Evolutionary conservation across 163 green algal species (phyloP).

Genomic region (Trebouxia gelatinosa): DNA sequence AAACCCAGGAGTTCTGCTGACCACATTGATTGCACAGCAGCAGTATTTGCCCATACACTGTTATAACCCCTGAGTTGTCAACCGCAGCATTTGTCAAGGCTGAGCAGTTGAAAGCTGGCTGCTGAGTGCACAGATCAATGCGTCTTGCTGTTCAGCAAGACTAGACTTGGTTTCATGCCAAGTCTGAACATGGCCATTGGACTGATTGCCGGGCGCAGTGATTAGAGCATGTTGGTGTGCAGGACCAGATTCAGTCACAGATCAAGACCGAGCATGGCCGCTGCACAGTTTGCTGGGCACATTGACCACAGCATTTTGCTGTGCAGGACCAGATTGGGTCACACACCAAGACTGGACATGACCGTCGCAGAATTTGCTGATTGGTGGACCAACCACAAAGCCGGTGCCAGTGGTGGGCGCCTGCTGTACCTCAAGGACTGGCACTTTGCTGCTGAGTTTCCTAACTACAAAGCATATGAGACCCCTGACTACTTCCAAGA

Average conservation of each 20-base stretch:
- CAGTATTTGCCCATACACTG: background rate
- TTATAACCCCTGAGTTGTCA: background rate
- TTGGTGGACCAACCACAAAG: constrained; percentile 52
- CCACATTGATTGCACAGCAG: too few relatives aligned
- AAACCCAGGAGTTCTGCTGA: too few relatives aligned
- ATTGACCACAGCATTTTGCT: background rate
- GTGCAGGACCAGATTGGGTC: constrained; percentile 42
- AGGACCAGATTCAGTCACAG: background rate
- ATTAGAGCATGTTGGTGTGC: background rate
- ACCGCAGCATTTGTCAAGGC: background rate
- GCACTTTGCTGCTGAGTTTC: constrained; percentile 78
- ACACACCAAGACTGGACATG: constrained; percentile 47
- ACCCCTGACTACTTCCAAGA: constrained; percentile 76
- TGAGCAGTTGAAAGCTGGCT: background rate
- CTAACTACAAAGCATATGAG: constrained; percentile 61
- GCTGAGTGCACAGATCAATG: too few relatives aligned
- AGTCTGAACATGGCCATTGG: background rate
- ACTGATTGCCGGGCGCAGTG: background rate
- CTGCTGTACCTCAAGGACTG: constrained; percentile 91
- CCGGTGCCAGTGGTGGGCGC: constrained; percentile 6
- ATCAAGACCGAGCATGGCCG: background rate
- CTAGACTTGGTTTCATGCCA: too few relatives aligned
- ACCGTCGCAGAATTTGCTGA: constrained; percentile 51
- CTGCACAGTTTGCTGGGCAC: background rate
- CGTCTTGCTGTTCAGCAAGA: too few relatives aligned